Conservation (phyloP, 2,329 filamentous ascomycete genomes). For the Cercospora canescens region DNA sequence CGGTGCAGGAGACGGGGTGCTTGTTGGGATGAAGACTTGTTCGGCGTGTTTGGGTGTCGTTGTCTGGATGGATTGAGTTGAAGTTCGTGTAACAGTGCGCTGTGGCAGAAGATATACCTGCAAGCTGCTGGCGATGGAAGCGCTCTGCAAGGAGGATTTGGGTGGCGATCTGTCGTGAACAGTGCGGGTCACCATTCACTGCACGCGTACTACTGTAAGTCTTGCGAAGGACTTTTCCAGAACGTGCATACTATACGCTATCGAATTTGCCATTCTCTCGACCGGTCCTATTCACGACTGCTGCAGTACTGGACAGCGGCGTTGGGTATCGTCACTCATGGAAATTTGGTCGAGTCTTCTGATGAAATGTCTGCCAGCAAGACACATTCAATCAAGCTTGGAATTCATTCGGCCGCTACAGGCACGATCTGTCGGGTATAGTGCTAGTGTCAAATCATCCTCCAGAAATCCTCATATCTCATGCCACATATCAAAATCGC, state of each 20-base stretch:
- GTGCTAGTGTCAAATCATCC: background rate
- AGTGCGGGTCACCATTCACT: background rate
- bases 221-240: background rate
- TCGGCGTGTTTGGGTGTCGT: background rate
- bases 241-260: too few relatives aligned
- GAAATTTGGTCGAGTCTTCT: too few relatives aligned
- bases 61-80: background rate
- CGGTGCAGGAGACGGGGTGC: background rate
- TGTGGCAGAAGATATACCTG: background rate
- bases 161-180: background rate
- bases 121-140: background rate
- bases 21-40: background rate
- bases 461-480: background rate
- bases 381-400: background rate
- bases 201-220: background rate
- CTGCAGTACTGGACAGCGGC: too few relatives aligned
- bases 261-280: too few relatives aligned
- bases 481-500: background rate
- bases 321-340: too few relatives aligned
- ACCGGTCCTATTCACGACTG: too few relatives aligned
- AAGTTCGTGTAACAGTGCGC: background rate
- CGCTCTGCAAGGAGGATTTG: background rate
- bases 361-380: background rate
- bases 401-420: background rate
- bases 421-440: constrained; percentile 2